Evolutionary conservation across 257 asterid species (phyloP), one percentile per base, ranked within the genome.

Genomic region (Solanum lignicaule): DNA sequence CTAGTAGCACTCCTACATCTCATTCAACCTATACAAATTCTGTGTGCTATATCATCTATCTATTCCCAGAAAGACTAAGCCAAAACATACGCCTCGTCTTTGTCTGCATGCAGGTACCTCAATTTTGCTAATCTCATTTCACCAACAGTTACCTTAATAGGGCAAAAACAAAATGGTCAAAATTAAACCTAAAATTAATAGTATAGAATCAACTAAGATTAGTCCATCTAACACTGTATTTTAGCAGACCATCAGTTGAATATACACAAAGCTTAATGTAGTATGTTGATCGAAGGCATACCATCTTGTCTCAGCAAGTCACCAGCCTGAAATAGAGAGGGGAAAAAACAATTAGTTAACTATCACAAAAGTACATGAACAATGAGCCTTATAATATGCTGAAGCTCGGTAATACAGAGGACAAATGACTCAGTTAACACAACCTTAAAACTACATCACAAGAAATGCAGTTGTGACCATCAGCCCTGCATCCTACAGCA

Each of bases 381-480:
- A 58, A 79, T 21, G 52, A 38, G 85, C 89, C 86, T 87, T 39
- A 16, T 81, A 84, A 60, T 48, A 88, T 81, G 83, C 88, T 68
- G 88, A 87, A 87, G 84, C 86, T 87, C 82, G 76, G 85, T 41
- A 88, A 87, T 87, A 89, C 83, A 86, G 79, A 83, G 88, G 93
- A 91, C 91, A 74, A 87, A 89, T 92, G 94, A 90, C 94, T 88
- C 87, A 27, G 90, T 89, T 89, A 91, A 88, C 85, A 94, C 94
- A 93, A 96, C 99, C 98, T 96, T 89, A 94, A 95, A 94, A 95
- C 95, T 92, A 96, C 85, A 95, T 94, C 98, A 94, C 95, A 93
- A 93, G 96, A 93, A 93, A 96, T 89, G 96, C 96, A 91, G 95
- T 91, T 89, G 92, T 91, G 96, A 87, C 90, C 97, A 93, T 94